These are phyloP conservation scores for Sporisorium scitamineum DNA, from an alignment of 1,284 basidiomycete species.

Conservation along the genomic window DNA sequence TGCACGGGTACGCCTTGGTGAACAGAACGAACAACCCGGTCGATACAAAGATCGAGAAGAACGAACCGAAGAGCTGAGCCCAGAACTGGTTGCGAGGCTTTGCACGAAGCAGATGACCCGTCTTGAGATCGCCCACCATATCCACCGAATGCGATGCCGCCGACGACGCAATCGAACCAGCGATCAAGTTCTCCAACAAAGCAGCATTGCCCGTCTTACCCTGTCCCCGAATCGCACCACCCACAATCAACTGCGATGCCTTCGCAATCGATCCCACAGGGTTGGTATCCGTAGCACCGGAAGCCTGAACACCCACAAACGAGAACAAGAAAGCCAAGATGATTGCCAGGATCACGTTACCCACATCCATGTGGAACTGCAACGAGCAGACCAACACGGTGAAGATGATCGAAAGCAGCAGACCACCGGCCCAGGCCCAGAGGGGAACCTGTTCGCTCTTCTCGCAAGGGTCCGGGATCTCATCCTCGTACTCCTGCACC, in stretches of 20 bases:
- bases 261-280: slow-evolving; percentile 59
- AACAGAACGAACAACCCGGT: slow-evolving; percentile 61
- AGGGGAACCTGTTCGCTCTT: slow-evolving; percentile 74
- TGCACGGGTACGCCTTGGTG: slow-evolving; percentile 76
- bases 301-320: slow-evolving; percentile 76
- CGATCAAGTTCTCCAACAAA: slow-evolving; percentile 75
- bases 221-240: slow-evolving; percentile 58
- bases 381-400: slow-evolving; percentile 72
- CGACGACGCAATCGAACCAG: slow-evolving; percentile 75
- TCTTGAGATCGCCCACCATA: slow-evolving; percentile 81
- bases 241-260: slow-evolving; percentile 62
- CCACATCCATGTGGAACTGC: slow-evolving; percentile 65
- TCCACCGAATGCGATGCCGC: slow-evolving; percentile 76
- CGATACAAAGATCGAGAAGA: slow-evolving; percentile 53
- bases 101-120: slow-evolving; percentile 78
- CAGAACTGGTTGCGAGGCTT: slow-evolving; percentile 78
- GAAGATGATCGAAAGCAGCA: slow-evolving; percentile 73
- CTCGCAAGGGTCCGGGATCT: slow-evolving; percentile 50
- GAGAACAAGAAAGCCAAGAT: slow-evolving; percentile 76
- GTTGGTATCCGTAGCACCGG: slow-evolving; percentile 65
- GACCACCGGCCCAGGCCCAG: slow-evolving; percentile 74
- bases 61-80: slow-evolving; percentile 70
- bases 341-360: slow-evolving; percentile 71
- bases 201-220: slow-evolving; percentile 72
- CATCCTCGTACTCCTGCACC: slow-evolving; percentile 34